Evolutionary conservation across 2,329 filamentous ascomycete species (phyloP).

Genomic region (Pseudogymnoascus sp.): DNA sequence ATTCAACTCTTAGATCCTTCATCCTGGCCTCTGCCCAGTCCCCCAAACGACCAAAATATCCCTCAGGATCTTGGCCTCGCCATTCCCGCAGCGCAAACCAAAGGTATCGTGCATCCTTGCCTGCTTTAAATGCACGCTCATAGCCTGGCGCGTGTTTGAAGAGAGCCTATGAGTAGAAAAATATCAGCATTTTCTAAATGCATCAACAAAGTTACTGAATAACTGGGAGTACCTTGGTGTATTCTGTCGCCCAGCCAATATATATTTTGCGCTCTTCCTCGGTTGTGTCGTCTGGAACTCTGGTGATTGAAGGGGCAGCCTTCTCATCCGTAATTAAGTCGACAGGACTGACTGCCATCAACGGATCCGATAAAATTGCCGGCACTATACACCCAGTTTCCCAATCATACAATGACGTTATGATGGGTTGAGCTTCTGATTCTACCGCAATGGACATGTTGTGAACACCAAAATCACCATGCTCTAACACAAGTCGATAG

Average conservation of each 20-base stretch:
- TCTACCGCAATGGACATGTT: conserved; percentile 26
- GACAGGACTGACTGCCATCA: conserved; percentile 16
- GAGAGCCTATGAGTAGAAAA: conserved; percentile 18
- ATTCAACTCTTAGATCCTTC: neutral
- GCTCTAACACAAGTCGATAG: conserved; percentile 31
- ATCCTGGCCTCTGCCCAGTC: neutral
- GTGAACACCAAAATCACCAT: conserved; percentile 31
- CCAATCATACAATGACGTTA: conserved; percentile 28
- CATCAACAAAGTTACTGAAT: neutral
- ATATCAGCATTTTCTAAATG: conserved; percentile 12
- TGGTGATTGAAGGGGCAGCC: conserved; percentile 6
- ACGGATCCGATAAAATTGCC: conserved; percentile 25
- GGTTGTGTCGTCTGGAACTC: conserved; percentile 12
- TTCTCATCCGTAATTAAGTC: conserved; percentile 12
- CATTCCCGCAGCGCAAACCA: conserved; percentile 25
- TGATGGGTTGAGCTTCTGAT: conserved; percentile 13
- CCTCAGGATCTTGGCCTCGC: conserved; percentile 15
- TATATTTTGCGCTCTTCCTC: conserved; percentile 18
- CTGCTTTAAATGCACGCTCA: conserved; percentile 21
- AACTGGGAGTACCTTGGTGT: conserved; percentile 22
- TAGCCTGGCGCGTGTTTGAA: conserved; percentile 19
- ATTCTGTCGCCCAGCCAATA: conserved; percentile 21
- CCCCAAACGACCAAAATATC: conserved; percentile 16
- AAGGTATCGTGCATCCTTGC: conserved; percentile 25
- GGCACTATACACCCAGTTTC: conserved; percentile 28